Evolutionary conservation across 2,329 filamentous ascomycete species (phyloP).

Genomic region (Diplodia sapinea): DNA sequence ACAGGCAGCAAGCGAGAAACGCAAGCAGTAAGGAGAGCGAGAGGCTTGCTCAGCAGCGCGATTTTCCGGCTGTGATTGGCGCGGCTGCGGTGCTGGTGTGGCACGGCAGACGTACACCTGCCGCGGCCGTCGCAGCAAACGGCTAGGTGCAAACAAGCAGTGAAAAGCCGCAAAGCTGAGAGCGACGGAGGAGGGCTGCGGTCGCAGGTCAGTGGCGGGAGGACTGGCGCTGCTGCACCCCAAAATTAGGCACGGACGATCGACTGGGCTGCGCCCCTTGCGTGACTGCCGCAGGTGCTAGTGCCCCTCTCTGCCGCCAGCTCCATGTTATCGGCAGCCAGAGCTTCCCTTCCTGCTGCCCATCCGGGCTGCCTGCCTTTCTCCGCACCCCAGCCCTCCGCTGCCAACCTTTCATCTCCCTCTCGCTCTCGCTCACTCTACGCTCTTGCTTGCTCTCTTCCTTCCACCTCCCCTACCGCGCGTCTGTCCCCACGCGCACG

Average conservation of each 20-base stretch:
- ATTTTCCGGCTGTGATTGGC: slow-evolving; percentile 13
- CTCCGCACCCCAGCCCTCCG: slow-evolving; percentile 24
- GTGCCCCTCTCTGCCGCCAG: slow-evolving; percentile 14
- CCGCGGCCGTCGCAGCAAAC: neutral
- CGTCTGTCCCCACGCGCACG: slow-evolving; percentile 10
- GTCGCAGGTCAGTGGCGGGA: too few relatives aligned
- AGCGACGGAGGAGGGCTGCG: too few relatives aligned
- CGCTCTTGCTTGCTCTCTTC: neutral
- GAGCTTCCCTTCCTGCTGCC: slow-evolving; percentile 21
- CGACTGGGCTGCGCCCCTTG: slow-evolving; percentile 13
- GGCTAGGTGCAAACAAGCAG: neutral
- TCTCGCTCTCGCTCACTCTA: neutral
- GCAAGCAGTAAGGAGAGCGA: slow-evolving; percentile 17
- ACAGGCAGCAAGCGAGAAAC: slow-evolving; percentile 14
- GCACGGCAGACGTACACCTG: slow-evolving; percentile 9
- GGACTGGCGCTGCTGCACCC: neutral
- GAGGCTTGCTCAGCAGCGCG: slow-evolving; percentile 19
- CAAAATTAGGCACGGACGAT: slow-evolving; percentile 27
- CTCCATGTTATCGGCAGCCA: slow-evolving; percentile 14
- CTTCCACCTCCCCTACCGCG: neutral
- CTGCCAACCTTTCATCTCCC: slow-evolving; percentile 1
- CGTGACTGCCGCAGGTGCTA: slow-evolving; percentile 7
- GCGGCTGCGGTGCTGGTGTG: slow-evolving; percentile 18
- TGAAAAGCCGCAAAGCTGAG: neutral
- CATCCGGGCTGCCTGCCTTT: neutral